phyloP scores from a whole-genome alignment of 2,329 filamentous ascomycete species.

The Hypocreales sp. region DNA sequence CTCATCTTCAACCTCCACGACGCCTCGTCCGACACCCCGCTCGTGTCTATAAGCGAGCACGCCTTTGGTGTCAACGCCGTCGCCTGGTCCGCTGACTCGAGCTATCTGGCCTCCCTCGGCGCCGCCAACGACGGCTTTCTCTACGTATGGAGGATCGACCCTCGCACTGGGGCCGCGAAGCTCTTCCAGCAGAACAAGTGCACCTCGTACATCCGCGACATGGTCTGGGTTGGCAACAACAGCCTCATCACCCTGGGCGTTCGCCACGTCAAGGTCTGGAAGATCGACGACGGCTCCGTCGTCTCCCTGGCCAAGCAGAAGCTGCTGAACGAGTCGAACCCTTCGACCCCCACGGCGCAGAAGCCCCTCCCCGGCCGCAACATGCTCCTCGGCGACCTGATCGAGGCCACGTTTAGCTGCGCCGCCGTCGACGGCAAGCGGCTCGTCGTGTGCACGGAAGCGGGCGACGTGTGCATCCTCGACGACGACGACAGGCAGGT shows the following conservation, averaged over 20 bases:
- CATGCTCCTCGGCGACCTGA: constrained; percentile 64
- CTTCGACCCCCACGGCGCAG: constrained; percentile 16
- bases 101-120: constrained; percentile 76
- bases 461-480: constrained; percentile 76
- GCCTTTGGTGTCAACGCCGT: constrained; percentile 77
- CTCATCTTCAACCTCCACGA: constrained; percentile 80
- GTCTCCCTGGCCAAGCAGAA: constrained; percentile 50
- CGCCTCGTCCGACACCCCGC: constrained; percentile 61
- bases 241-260: constrained; percentile 76
- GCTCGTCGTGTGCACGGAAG: constrained; percentile 74
- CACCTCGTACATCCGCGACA: constrained; percentile 69
- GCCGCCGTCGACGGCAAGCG: constrained; percentile 58
- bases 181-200: constrained; percentile 82
- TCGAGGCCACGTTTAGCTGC: constrained; percentile 74
- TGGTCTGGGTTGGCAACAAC: constrained; percentile 78
- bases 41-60: constrained; percentile 80
- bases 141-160: constrained; percentile 77
- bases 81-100: constrained; percentile 77
- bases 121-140: constrained; percentile 86
- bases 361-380: constrained; percentile 75
- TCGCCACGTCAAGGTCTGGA: constrained; percentile 88
- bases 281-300: constrained; percentile 50
- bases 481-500: constrained; percentile 62
- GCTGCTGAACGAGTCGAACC: constrained; percentile 26
- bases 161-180: constrained; percentile 64